These are phyloP conservation scores for Starmera pachycereana DNA, from an alignment of 805 yeast genomes.

Conservation along the genomic window DNA sequence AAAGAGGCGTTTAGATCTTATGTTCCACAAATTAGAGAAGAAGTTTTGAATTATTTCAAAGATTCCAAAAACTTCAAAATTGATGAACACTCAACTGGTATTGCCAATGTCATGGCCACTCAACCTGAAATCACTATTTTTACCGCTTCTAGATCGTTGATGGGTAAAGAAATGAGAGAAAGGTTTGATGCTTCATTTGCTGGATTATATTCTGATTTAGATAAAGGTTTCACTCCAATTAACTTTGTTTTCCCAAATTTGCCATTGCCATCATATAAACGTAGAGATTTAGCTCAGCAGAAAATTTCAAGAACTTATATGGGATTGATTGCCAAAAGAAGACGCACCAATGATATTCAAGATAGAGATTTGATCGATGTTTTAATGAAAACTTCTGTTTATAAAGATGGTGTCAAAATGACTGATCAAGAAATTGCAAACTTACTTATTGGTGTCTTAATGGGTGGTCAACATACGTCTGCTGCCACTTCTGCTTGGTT, in stretches of 20 bases:
- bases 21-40: conserved; percentile 82
- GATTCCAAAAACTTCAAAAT: conserved; percentile 38
- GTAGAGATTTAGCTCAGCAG: conserved; percentile 81
- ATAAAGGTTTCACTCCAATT: conserved; percentile 92
- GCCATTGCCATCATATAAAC: conserved; percentile 78
- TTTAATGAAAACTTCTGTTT: conserved; percentile 69
- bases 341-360: conserved; percentile 64
- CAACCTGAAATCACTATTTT: conserved; percentile 95
- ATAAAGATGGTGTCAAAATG: conserved; percentile 91
- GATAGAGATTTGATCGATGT: conserved; percentile 87
- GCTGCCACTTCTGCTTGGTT: conserved; percentile 96
- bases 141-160: conserved; percentile 85
- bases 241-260: conserved; percentile 93
- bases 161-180: conserved; percentile 86
- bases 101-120: conserved; percentile 59
- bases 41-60: conserved; percentile 56
- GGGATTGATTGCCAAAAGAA: conserved; percentile 65
- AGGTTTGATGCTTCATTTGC: conserved; percentile 80
- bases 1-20: conserved; percentile 73
- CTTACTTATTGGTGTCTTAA: conserved; percentile 84
- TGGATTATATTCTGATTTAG: conserved; percentile 77
- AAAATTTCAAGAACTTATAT: conserved; percentile 74
- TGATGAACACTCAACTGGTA: conserved; percentile 32
- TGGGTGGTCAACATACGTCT: conserved; percentile 99
- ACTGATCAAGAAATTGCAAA: conserved; percentile 93